Base-by-base conservation (phyloP, 192 early-diverging fungal species). In the Glomus cerebriforme region DNA sequence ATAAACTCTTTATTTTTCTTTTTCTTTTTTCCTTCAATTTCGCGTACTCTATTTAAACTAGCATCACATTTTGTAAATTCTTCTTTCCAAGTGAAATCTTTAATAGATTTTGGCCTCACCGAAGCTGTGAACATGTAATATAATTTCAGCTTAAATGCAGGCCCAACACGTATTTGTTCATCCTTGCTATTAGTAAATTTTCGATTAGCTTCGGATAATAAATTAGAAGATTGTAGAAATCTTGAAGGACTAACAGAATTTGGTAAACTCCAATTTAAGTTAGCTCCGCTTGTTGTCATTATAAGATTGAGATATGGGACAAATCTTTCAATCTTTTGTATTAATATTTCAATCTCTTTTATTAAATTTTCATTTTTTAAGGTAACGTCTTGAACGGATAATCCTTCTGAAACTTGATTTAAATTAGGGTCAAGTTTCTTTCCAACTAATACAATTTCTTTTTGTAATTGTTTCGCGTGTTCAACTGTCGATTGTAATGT, bases 1-100 rank as follows among this genome's bases (percentile, higher is more conserved):
- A 83, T 27, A n/a, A 47, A 67, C 15, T 83, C 73, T 19, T 22
- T 19, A 13, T 29, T 67, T 19, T 67, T 34, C 27, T 19, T 67
- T 39, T 31, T 59, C 27, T 9, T 69, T 22, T n/a, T 35, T 47
- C 29, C 24, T 67, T 79, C 49, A 63, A 32, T 65, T 22, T 67
- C 47, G 12, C 65, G 78, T 31, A 78, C n/a, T 22, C 85, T 79
- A 84, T 81, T 81, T 32, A 87, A 63, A 4, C 62, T 73, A 15
- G 83, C 86, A 13, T 80, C 81, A 67, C 86, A 87, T 77, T 91
- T 89, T 15, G 83, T 86, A 70, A 87, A 91, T 71, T 95, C 94
- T 80, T 95, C 94, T 79, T 94, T 93, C 94, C 94, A 95, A 2
- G 93, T 95, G 70, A 89, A 92, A 22, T 92, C 92, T 6, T 80